Base-by-base conservation (phyloP, 2,329 filamentous ascomycete species). In the Fusarium tanahbumbuense region DNA sequence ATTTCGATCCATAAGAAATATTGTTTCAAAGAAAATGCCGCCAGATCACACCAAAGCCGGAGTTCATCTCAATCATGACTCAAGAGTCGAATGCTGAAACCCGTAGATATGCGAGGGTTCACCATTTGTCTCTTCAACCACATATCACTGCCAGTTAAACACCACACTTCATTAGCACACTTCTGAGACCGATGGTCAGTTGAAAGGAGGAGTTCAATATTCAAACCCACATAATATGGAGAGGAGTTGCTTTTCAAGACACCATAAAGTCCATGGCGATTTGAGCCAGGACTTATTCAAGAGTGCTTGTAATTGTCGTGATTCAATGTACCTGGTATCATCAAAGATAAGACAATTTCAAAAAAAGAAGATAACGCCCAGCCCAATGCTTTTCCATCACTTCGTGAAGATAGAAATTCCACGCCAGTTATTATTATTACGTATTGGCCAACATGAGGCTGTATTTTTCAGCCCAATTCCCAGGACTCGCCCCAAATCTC, bases 401-500 rank as follows among this genome's bases (percentile, higher is more conserved):
- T 34, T 50, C 22, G 42, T 42, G 27, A 40, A 56, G 41, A 49
- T 40, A 61, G 41, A 66, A 48, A 44, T 56, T 55, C 59, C 65
- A 71, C 60, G 59, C 64, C 64, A 60, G 46, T 66, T 67, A 62
- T 69, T 72, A 74, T 71, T 64, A 75, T 72, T 71, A 75, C 59
- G 56, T 63, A 73, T 68, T 27, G 54, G 67, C 53, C 55, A 63
- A 56, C 34, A 60, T 44, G 42, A 23, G 44, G 30, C 40, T 47
- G 32, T 20, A 48, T 46, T 52, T 40, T 58, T 76, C 72, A 81
- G 59, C 80, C 81, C 64, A 81, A 73, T 68, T 83, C 81, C 82
- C 82, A 83, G 56, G 80, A 81, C 67, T 86, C 85, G 42, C 84
- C 85, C 86, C 86, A 88, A 56, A 88, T 78, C 68, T 87, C 85